Conservation (phyloP, 2,329 filamentous ascomycete species). For the Diaporthe sp. region DNA sequence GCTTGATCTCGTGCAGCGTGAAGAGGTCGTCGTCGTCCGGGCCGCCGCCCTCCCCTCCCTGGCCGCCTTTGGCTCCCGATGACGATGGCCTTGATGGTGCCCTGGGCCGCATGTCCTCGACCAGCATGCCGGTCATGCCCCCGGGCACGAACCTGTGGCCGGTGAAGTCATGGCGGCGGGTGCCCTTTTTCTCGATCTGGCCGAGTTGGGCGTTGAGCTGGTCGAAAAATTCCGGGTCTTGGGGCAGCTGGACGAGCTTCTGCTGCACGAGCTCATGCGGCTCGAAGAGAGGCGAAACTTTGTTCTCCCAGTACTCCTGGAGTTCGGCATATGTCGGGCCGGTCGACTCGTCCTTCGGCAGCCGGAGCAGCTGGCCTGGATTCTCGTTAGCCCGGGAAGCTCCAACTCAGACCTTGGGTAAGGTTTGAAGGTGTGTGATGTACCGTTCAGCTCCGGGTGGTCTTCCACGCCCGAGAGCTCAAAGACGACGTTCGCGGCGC, state of each 20-base stretch:
- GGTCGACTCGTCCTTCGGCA: constrained; percentile 70
- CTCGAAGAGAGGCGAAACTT: constrained; percentile 69
- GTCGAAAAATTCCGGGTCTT: constrained; percentile 56
- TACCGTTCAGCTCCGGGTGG: constrained; percentile 38
- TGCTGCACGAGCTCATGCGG: constrained; percentile 68
- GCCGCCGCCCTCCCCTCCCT: background rate
- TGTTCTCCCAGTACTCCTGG: constrained; percentile 64
- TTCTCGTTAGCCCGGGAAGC: constrained; percentile 42
- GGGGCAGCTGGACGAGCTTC: constrained; percentile 62
- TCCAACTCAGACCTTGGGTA: background rate
- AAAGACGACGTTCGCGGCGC: constrained; percentile 84
- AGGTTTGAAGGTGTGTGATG: background rate
- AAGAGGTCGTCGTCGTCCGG: background rate
- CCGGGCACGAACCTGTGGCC: constrained; percentile 61
- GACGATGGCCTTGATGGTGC: background rate
- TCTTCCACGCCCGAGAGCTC: constrained; percentile 56
- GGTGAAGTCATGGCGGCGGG: constrained; percentile 58
- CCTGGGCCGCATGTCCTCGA: constrained; percentile 77
- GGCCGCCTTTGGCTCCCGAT: background rate
- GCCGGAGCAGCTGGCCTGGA: constrained; percentile 68
- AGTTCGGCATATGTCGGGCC: constrained; percentile 58
- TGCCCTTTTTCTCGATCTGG: constrained; percentile 57
- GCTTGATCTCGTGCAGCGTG: constrained; percentile 80
- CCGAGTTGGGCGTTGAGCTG: constrained; percentile 68
- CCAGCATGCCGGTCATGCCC: constrained; percentile 74